These are phyloP conservation scores for Picea sitchensis DNA, from an alignment of 75 land plant genomes.

Conservation along the genomic window DNA sequence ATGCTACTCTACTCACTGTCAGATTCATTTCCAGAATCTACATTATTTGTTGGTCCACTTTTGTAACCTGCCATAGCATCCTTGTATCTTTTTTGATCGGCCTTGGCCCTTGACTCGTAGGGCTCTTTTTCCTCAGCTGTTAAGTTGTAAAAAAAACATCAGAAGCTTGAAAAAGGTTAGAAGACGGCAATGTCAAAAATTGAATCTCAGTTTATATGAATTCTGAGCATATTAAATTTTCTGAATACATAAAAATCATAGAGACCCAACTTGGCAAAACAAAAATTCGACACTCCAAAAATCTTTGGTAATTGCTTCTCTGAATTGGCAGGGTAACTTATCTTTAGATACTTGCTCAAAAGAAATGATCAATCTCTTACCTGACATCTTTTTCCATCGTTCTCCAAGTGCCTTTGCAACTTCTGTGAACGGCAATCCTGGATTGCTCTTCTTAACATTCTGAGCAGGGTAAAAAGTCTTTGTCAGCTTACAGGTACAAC, in stretches of 20 bases:
- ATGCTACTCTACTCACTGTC: slow-evolving; percentile 4
- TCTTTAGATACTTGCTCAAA: background rate
- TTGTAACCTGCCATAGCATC: slow-evolving; percentile 37
- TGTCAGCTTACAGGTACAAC: background rate
- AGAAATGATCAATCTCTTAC: slow-evolving; percentile 14
- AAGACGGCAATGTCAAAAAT: background rate
- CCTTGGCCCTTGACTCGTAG: slow-evolving; percentile 32
- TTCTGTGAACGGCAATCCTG: slow-evolving; percentile 26
- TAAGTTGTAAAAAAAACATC: slow-evolving; percentile 1
- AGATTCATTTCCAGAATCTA: slow-evolving; percentile 25
- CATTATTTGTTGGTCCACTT: slow-evolving; percentile 12
- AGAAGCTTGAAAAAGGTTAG: background rate
- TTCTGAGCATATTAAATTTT: no score
- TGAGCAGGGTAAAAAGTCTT: slow-evolving; percentile 10
- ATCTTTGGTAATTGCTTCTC: background rate
- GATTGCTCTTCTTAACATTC: slow-evolving; percentile 37
- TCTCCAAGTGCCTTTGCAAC: slow-evolving; percentile 40
- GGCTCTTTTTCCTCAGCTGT: slow-evolving; percentile 44
- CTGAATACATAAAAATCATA: background rate
- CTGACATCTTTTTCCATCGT: slow-evolving; percentile 45
- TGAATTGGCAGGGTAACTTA: background rate
- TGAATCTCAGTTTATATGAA: no score
- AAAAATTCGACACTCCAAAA: background rate
- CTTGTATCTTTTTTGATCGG: slow-evolving; percentile 41
- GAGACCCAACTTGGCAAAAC: background rate